These are phyloP conservation scores for Termitomyces sp. DNA, from an alignment of 768 basidiomycete genomes.

Conservation along the genomic window DNA sequence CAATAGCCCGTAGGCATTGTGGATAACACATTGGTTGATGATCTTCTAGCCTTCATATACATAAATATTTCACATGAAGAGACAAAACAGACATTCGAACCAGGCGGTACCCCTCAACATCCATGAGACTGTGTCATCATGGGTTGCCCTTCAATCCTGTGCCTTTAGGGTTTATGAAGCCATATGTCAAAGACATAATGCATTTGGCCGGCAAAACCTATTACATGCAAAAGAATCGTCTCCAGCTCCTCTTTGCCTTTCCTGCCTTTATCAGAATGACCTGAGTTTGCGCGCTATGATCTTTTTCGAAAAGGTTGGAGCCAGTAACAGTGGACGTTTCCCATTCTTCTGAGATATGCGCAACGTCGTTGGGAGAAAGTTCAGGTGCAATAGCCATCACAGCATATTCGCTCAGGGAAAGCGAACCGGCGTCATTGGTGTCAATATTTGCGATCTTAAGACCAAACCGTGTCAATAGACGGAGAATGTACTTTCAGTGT, in stretches of 20 bases:
- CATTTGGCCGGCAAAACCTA: neutral
- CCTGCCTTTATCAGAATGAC: neutral
- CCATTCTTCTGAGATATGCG: neutral
- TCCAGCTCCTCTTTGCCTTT: neutral
- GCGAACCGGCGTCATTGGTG: constrained; percentile 30
- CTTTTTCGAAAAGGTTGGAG: constrained; percentile 8
- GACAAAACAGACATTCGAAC: too few species aligned
- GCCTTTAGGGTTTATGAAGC: neutral
- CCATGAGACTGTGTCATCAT: too few species aligned
- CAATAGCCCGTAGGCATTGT: too few species aligned
- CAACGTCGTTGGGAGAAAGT: constrained; percentile 21
- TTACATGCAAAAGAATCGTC: constrained; percentile 2
- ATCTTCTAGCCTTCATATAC: too few species aligned
- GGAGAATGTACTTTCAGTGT: neutral
- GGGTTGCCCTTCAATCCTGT: too few species aligned
- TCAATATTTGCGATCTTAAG: constrained; percentile 28
- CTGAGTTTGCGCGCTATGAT: neutral
- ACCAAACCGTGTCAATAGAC: neutral
- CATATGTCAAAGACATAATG: neutral
- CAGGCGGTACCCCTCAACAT: too few species aligned
- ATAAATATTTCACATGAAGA: too few species aligned
- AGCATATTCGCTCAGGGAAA: constrained; percentile 29
- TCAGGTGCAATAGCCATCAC: constrained; percentile 32
- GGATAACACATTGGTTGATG: too few species aligned
- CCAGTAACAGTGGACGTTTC: constrained; percentile 15